These are phyloP conservation scores for Pyricularia pennisetigena DNA, from an alignment of 2,329 filamentous ascomycete species.

Conservation along the genomic window DNA sequence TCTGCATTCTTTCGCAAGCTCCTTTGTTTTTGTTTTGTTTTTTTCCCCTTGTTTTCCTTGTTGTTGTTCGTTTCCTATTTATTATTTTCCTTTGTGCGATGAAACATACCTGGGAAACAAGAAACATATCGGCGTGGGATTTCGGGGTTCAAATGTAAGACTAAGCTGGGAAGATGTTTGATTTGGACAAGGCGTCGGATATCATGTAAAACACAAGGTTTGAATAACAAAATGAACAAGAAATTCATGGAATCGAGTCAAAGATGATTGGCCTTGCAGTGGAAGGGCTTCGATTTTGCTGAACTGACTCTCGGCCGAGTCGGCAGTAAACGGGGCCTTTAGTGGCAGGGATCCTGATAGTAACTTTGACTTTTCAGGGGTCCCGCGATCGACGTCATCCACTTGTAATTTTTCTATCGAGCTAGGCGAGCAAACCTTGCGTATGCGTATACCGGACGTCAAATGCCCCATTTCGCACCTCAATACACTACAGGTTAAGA, in stretches of 20 bases:
- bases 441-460: neutral
- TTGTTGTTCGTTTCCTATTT: no score
- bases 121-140: neutral
- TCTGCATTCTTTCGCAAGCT: neutral
- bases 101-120: neutral
- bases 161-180: neutral
- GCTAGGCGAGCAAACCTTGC: neutral
- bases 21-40: neutral
- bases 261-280: neutral
- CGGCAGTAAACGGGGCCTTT: neutral
- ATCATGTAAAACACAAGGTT: neutral
- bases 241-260: neutral
- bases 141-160: neutral
- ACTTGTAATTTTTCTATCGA: neutral
- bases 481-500: neutral
- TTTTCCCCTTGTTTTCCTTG: neutral
- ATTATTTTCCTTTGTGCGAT: neutral
- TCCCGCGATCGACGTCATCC: neutral
- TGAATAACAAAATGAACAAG: neutral
- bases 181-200: neutral
- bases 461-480: neutral
- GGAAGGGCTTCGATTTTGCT: neutral
- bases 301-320: neutral
- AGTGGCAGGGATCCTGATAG: neutral
- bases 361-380: neutral